A percentile compares a stretch with the other conserved stretches of the same genome.
Evolutionary conservation across 306 rosid genomes (phyloP).

Genomic region (Acacia melanoxylon): DNA sequence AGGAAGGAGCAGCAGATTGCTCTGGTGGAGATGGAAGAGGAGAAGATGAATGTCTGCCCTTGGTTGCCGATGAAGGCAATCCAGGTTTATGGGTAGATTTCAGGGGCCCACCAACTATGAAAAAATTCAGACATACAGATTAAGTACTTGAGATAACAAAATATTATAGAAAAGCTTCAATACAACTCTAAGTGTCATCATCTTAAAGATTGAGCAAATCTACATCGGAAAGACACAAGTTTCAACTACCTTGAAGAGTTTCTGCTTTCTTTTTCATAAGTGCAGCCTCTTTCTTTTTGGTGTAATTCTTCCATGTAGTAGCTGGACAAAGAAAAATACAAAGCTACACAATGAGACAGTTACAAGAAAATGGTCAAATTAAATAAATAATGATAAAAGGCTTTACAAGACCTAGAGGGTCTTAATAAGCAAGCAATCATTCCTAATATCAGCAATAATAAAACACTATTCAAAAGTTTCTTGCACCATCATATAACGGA

Average conservation of each 20-base stretch:
- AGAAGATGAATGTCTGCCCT: constrained; percentile 70
- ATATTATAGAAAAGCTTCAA: constrained; percentile 15
- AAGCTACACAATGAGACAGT: constrained; percentile 29
- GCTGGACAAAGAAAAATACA: constrained; percentile 54
- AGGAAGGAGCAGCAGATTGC: constrained; percentile 56
- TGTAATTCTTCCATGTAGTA: constrained; percentile 68
- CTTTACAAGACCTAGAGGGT: constrained; percentile 32
- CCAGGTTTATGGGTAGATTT: constrained; percentile 64
- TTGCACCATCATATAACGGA: constrained; percentile 12
- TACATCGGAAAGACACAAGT: constrained; percentile 23
- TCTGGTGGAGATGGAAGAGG: constrained; percentile 80
- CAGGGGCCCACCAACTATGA: constrained; percentile 59
- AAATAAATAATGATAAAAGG: constrained; percentile 22
- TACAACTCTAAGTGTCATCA: constrained; percentile 4
- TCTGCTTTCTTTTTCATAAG: constrained; percentile 77
- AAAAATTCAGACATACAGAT: constrained; percentile 26
- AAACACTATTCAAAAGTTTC: constrained; percentile 3
- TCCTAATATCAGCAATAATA: constrained; percentile 13
- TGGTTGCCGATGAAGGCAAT: constrained; percentile 52
- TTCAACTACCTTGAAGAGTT: constrained; percentile 70
- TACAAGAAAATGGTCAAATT: constrained; percentile 14
- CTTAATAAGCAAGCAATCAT: constrained; percentile 27
- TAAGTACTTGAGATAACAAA: constrained; percentile 17
- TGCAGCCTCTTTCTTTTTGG: constrained; percentile 76
- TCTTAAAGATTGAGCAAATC: constrained; percentile 24